Conservation (phyloP, 805 yeast species). For the Yarrowia sp. region DNA sequence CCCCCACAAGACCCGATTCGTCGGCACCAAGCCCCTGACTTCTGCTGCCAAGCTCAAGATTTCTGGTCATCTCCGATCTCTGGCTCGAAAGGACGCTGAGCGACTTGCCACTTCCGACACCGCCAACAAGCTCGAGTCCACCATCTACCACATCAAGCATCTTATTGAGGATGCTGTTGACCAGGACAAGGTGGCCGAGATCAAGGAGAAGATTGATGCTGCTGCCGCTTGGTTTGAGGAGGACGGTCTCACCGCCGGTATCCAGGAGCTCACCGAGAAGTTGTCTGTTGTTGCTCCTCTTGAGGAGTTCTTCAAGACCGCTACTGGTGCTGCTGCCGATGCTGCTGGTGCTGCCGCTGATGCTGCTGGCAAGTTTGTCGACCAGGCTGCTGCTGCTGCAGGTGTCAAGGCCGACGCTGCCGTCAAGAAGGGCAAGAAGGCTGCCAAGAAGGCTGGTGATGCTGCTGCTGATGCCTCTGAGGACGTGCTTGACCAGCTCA, state of each 20-base stretch:
- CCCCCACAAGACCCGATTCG: conserved; percentile 39
- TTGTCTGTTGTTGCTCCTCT: neutral
- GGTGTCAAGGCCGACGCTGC: conserved; percentile 29
- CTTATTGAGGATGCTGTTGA: conserved; percentile 53
- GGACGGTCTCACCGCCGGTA: conserved; percentile 54
- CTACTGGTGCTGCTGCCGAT: neutral
- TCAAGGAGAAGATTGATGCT: conserved; percentile 39
- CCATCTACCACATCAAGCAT: conserved; percentile 67
- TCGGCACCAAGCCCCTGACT: conserved; percentile 51
- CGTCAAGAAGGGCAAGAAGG: conserved; percentile 36
- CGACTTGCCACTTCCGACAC: conserved; percentile 55
- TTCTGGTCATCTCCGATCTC: conserved; percentile 48
- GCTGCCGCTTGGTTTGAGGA: conserved; percentile 79
- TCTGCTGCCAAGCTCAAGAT: conserved; percentile 48
- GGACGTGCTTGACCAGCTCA: conserved; percentile 18
- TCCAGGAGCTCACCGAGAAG: conserved; percentile 17
- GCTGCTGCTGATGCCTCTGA: conserved; percentile 1
- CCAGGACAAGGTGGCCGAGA: conserved; percentile 44
- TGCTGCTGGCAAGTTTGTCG: conserved; percentile 20
- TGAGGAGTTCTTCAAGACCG: conserved; percentile 15
- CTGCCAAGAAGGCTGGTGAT: conserved; percentile 33
- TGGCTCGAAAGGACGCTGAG: conserved; percentile 56
- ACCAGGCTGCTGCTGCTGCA: conserved; percentile 18
- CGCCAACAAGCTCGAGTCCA: conserved; percentile 67
- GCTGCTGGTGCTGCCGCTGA: conserved; percentile 33